Evolutionary conservation across 495 filamentous ascomycete genomes (phyloP), one percentile per base, ranked within the genome.

Genomic region (Lophiotrema nucula): DNA sequence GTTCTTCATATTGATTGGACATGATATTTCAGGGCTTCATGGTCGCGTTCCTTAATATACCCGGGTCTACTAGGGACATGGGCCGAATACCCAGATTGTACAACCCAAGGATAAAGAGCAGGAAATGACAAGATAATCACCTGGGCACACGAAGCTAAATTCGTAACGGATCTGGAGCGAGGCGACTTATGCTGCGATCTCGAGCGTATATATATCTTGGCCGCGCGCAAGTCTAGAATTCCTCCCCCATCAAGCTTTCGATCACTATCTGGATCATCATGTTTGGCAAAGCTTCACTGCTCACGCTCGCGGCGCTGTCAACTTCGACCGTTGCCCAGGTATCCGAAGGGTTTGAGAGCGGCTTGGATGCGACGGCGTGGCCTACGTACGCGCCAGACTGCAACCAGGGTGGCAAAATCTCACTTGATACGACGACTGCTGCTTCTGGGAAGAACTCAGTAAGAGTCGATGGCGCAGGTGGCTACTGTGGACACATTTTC

Each of bases 401-500:
- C 69, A 81, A 68, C 71, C 79, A 81, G 65, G 80, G 80, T 35
- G 80, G 80, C 37, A 74, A 70, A 51, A 75, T 83, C 55, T 70
- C 65, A 3, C 77, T 83, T 8, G 80, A 83, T 64, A 78, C 59
- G 63, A 60, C 75, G 42, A 72, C 65, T 5, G 80, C 78, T 21
- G 74, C 81, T 60, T 77, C 73, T 59, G 80, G 80, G 49, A 80
- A 72, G 66, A 83, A 82, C 68, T 81, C 79, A 0, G 71, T 83
- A 2, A 70, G 71, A 54, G 80, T 83, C 4, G 72, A 73, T 43
- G 77, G 79, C 33, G 74, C 73, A 0, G 77, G 77, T 28, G 80
- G 80, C 18, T 83, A 75, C 68, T 83, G 80, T 64, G 80, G 80
- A 52, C 80, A 83, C 55, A 79, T 81, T 37, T 83, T 82, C 72